Evolutionary conservation across 225 moss, liverwort and hornwort species (phyloP), one percentile per base, ranked within the genome.

Genomic region (Marchantia polymorpha): DNA sequence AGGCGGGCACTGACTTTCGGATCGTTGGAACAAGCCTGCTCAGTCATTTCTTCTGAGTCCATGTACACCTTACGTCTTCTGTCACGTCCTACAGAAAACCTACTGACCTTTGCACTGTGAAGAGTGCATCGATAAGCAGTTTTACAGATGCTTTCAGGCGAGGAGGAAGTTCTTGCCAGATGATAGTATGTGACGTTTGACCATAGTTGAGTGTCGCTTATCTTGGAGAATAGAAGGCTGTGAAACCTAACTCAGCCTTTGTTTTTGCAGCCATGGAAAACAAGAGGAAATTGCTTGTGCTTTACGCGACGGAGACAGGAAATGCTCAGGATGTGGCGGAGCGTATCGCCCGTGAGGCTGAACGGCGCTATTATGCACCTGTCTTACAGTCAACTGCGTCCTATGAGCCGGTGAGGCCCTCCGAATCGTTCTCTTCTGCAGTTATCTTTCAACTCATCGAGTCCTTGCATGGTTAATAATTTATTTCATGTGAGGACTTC

Each of bases 261-360:
- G 10, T 51, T 64, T 29, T 65, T 61, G 75, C 77, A 83, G 82
- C 39, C 47, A 96, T 96, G 96, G 93, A 83, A 58, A 82, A 83
- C 25, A 84, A 86, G 81, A 88, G 86, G 84, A 93, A 76, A 70
- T 79, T 95, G 77, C 25, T 93, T 61, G 89, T 99, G 19, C 74
- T 99, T 46, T 94, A 99, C 77, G 99, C 99, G 51, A 95, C 93
- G 4, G 95, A 99, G 84, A 99, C 99, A 20, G 95, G 99, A 71
- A 99, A 99, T 60, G 95, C 93, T 1, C 99, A 95, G 83, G 95
- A 99, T 85, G 93, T 95, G 7, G 92, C 99, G 22, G 99, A 99
- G 72, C 90, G 93, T 7, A 90, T 99, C 30, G 91, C 90, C 3
- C 92, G 99, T 22, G 95, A 99, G 88, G 95, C 92, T 52, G 83